Percentiles rank a stretch among this genome's conserved stretches.
phyloP scores from a whole-genome alignment of 1,284 basidiomycete species.

The Hemileia vastatrix region DNA sequence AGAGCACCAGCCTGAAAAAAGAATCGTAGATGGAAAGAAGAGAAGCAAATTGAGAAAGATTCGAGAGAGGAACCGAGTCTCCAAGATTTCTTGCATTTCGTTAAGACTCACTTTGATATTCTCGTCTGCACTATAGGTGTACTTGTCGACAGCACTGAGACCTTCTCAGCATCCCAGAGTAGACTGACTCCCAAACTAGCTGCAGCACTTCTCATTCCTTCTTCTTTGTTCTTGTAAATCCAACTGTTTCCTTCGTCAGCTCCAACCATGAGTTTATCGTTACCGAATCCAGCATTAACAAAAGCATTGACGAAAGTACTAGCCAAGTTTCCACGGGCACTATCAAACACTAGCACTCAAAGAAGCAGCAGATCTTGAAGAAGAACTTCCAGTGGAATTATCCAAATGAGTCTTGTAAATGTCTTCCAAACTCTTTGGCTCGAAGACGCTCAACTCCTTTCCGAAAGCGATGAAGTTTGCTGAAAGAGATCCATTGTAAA shows the following conservation, averaged over 20 bases:
- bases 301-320: conserved; percentile 98
- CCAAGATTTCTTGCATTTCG: not conserved
- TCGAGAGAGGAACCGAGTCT: not conserved
- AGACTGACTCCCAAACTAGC: conserved; percentile 86
- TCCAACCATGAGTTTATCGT: conserved; percentile 94
- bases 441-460: conserved; percentile 82
- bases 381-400: conserved; percentile 56
- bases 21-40: not conserved
- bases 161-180: conserved; percentile 93
- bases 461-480: conserved; percentile 80
- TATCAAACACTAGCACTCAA: conserved; percentile 63
- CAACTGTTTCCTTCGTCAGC: conserved; percentile 92
- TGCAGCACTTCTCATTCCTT: conserved; percentile 97
- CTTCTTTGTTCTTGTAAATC: conserved; percentile 99
- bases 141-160: conserved; percentile 89
- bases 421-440: conserved; percentile 86
- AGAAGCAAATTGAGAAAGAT: not conserved
- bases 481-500: conserved; percentile 69
- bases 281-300: conserved; percentile 95
- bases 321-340: conserved; percentile 85
- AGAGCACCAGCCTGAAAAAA: conserved; percentile 67
- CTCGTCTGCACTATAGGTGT: conserved; percentile 91
- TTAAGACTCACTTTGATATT: conserved; percentile 74
- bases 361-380: not conserved
- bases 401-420: conserved; percentile 97